Evolutionary conservation across 2,329 filamentous ascomycete species (phyloP), one percentile per base, ranked within the genome.

Genomic region (Xylariaceae sp.): DNA sequence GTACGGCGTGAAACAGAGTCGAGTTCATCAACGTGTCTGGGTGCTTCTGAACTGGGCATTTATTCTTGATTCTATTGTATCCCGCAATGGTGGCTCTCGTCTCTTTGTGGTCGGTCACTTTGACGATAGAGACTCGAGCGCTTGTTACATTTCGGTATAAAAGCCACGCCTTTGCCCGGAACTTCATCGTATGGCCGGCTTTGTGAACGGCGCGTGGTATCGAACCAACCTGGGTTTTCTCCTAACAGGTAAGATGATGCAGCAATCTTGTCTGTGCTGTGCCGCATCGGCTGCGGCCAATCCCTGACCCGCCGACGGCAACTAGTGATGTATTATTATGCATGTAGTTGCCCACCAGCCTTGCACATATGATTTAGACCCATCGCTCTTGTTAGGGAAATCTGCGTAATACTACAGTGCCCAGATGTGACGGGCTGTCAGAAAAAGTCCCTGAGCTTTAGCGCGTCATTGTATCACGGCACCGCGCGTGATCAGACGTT

Each of bases 291-390:
- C 56, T 59, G 53, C 53, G 52, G 53, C 48, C 55, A 44, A 54
- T 56, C 54, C 57, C 55, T 55, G 54, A 56, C 56, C 57, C 56
- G 59, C 55, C 49, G 55, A 58, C 57, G 58, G 56, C 57, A 62
- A 55, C 56, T 50, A 60, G 55, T 48, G 44, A 50, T 48, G 49
- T 55, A 54, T 52, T 57, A 54, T 48, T 54, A 32, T 32, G 4
- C 53, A 56, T 62, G 58, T 58, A 44, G 56, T 52, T 55, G 53
- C 45, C 59, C 58, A 55, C 50, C 56, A 56, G 55, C 54, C 49
- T 57, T 56, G 55, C 57, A 52, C 48, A 60, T 52, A 57, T 57
- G 55, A 57, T 53, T 42, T 42, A 40, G 46, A 45, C 45, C 53
- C 34, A 44, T 45, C 47, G 40, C 49, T 46, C 44, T 48, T 47